Evolutionary conservation across 2,329 filamentous ascomycete genomes (phyloP).

Genomic region (Penicillium janthinellum): DNA sequence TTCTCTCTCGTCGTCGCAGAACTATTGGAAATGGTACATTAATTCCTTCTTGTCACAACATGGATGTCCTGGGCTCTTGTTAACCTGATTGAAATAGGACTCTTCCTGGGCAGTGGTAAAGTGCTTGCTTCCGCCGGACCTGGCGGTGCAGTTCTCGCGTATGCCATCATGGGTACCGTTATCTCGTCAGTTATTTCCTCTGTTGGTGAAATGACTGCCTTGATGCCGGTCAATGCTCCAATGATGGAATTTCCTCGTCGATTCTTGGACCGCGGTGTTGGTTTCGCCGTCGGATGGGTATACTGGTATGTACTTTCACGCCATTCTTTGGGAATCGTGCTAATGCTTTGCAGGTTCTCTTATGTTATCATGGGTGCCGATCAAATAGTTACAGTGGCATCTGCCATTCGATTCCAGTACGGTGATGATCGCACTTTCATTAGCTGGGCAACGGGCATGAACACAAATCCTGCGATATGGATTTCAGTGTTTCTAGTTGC

Average conservation of each 20-base stretch:
- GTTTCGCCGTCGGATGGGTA: neutral
- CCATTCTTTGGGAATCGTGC: neutral
- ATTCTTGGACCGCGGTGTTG: neutral
- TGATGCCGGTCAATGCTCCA: neutral
- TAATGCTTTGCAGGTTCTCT: neutral
- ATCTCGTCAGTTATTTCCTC: neutral
- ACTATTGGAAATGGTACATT: neutral
- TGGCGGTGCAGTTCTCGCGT: neutral
- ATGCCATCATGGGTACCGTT: neutral
- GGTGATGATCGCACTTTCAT: neutral
- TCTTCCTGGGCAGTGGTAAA: neutral
- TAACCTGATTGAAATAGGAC: neutral
- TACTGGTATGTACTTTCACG: neutral
- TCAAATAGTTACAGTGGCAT: neutral
- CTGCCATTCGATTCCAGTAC: neutral
- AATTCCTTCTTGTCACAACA: neutral
- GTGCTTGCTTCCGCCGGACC: neutral
- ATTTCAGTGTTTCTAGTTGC: neutral
- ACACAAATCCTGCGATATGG: neutral
- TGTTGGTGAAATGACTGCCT: neutral
- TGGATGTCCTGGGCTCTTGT: neutral
- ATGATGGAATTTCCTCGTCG: neutral
- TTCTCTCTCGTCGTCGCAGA: neutral
- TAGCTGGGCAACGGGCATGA: neutral
- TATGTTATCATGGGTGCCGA: neutral